These are phyloP conservation scores for Wickerhamomyces bisporus DNA, from an alignment of 805 yeast species.

Conservation along the genomic window DNA sequence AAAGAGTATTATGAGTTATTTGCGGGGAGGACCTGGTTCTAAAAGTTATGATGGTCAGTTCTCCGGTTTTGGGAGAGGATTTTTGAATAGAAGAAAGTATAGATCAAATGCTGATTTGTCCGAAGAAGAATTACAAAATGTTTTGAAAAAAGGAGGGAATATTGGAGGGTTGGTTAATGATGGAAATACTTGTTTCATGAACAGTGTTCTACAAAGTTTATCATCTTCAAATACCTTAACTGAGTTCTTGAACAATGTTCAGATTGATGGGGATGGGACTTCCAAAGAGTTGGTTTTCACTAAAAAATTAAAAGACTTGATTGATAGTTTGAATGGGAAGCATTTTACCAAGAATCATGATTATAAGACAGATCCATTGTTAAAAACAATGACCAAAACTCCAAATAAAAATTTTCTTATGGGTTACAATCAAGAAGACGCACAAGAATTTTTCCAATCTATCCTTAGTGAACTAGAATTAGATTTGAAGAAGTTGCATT, in stretches of 20 bases:
- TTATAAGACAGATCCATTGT: conserved; percentile 54
- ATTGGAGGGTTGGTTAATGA: conserved; percentile 86
- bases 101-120: conserved; percentile 5
- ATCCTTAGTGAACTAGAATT: conserved; percentile 62
- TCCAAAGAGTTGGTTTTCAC: conserved; percentile 41
- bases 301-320: conserved; percentile 43
- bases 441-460: conserved; percentile 90
- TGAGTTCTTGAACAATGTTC: conserved; percentile 46
- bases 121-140: conserved; percentile 23
- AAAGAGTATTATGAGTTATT: neutral
- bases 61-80: neutral
- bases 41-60: conserved; percentile 1
- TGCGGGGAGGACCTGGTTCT: neutral
- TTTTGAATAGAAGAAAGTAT: conserved; percentile 7
- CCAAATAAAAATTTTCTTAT: conserved; percentile 72
- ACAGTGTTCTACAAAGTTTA: conserved; percentile 77
- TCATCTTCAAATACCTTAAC: conserved; percentile 65
- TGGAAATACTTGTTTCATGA: conserved; percentile 95
- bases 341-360: conserved; percentile 51
- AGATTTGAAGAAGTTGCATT: conserved; percentile 38
- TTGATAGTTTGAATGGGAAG: conserved; percentile 49
- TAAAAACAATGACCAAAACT: conserved; percentile 69
- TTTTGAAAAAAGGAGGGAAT: conserved; percentile 59
- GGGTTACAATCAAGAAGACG: conserved; percentile 94
- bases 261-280: conserved; percentile 10